Conservation (phyloP, 257 asterid genomes). For the Petunia secreta region DNA sequence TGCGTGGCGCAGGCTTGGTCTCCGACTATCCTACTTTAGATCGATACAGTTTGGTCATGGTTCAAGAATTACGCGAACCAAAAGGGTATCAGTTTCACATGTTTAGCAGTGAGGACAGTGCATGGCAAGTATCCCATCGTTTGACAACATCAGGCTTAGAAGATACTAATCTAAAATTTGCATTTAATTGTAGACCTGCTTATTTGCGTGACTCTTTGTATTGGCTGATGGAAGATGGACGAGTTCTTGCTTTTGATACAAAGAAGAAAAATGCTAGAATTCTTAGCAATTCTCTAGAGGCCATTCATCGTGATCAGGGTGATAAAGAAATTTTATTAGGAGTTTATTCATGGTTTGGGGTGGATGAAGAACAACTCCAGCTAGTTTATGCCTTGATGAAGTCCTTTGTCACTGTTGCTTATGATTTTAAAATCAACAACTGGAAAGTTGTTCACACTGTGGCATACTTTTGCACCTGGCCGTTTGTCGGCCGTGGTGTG, state of each 20-base stretch:
- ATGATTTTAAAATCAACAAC: too few relatives aligned
- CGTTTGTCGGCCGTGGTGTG: not conserved
- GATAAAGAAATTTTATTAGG: not conserved
- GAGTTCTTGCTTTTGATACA: not conserved
- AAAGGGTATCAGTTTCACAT: not conserved
- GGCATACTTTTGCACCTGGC: not conserved
- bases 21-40: not conserved
- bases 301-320: too few relatives aligned
- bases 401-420: not conserved
- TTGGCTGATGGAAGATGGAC: not conserved
- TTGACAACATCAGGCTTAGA: too few relatives aligned
- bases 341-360: not conserved
- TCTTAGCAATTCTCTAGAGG: too few relatives aligned
- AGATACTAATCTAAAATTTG: too few relatives aligned
- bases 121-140: not conserved
- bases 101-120: not conserved
- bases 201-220: not conserved
- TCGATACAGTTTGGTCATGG: not conserved
- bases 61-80: not conserved
- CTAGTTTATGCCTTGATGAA: not conserved
- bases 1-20: not conserved
- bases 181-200: not conserved
- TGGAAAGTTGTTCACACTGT: not conserved
- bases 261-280: not conserved
- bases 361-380: not conserved